Evolutionary conservation across 129 eudicot genomes (phyloP).

Genomic region (Pittosporum tobira): DNA sequence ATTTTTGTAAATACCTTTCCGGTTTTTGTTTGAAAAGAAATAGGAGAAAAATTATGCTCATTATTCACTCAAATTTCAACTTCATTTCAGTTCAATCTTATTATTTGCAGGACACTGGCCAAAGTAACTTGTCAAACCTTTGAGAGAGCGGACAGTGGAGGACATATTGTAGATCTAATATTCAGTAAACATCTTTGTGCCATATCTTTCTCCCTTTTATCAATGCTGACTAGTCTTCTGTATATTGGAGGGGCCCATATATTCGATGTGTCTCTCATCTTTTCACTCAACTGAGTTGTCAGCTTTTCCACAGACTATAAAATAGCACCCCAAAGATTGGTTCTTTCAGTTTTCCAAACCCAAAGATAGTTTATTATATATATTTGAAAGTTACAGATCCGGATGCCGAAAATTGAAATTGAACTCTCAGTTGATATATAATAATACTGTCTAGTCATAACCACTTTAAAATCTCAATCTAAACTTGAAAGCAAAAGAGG

Average conservation of each 20-base stretch:
- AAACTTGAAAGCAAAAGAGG: not conserved
- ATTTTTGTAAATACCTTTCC: too few species aligned
- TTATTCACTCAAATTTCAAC: not conserved
- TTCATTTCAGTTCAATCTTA: not conserved
- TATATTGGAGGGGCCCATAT: conserved; percentile 78
- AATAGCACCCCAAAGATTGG: conserved; percentile 3
- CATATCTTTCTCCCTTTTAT: conserved; percentile 83
- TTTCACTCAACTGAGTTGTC: conserved; percentile 44
- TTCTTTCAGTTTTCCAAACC: not conserved
- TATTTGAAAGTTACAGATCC: too few species aligned
- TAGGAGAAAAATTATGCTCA: too few species aligned
- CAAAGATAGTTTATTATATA: not conserved
- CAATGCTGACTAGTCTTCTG: conserved; percentile 69
- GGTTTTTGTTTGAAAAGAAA: too few species aligned
- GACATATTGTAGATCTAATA: conserved; percentile 34
- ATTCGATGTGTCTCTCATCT: conserved; percentile 61
- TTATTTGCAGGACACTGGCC: not conserved
- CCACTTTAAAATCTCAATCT: not conserved
- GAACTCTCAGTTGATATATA: too few species aligned
- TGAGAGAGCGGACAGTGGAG: conserved; percentile 58
- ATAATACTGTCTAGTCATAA: not conserved
- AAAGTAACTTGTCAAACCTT: conserved; percentile 32
- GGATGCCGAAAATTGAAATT: too few species aligned
- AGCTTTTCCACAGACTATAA: conserved; percentile 63
- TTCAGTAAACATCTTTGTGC: conserved; percentile 71